These are phyloP conservation scores for Phycomyces blakesleeanus DNA, from an alignment of 192 early-diverging fungal genomes.

Conservation along the genomic window DNA sequence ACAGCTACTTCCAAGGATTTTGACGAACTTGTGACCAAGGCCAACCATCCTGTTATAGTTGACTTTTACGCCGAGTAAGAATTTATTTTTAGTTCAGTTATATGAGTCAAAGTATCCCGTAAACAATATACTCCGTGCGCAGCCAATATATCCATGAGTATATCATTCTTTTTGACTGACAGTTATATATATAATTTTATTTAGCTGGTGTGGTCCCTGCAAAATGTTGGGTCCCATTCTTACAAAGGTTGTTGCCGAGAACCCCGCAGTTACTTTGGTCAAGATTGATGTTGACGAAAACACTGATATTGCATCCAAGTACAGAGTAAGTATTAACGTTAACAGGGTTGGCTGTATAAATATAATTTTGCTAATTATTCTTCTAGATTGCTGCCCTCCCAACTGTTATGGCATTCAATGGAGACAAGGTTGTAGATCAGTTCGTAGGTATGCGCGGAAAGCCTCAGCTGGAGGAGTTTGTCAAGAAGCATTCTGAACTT, in stretches of 20 bases:
- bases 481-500: slow-evolving; percentile 53
- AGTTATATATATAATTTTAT: neutral
- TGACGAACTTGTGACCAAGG: slow-evolving; percentile 49
- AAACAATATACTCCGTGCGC: neutral
- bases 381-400: slow-evolving; percentile 64
- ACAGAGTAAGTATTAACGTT: slow-evolving; percentile 41
- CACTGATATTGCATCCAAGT: slow-evolving; percentile 55
- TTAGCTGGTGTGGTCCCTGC: slow-evolving; percentile 84
- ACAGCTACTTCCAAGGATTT: slow-evolving; percentile 61
- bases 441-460: slow-evolving; percentile 62
- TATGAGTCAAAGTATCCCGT: neutral
- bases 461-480: slow-evolving; percentile 41
- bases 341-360: neutral
- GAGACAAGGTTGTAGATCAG: slow-evolving; percentile 54
- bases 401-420: slow-evolving; percentile 69
- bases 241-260: slow-evolving; percentile 54
- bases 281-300: slow-evolving; percentile 76
- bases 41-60: slow-evolving; percentile 68
- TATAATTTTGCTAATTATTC: slow-evolving; percentile 1
- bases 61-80: slow-evolving; percentile 78
- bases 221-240: slow-evolving; percentile 70
- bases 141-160: no score
- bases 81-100: neutral
- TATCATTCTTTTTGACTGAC: slow-evolving; percentile 8
- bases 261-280: slow-evolving; percentile 66